phyloP scores from a whole-genome alignment of 2,329 filamentous ascomycete species.

The Blastomyces emzantsi region DNA sequence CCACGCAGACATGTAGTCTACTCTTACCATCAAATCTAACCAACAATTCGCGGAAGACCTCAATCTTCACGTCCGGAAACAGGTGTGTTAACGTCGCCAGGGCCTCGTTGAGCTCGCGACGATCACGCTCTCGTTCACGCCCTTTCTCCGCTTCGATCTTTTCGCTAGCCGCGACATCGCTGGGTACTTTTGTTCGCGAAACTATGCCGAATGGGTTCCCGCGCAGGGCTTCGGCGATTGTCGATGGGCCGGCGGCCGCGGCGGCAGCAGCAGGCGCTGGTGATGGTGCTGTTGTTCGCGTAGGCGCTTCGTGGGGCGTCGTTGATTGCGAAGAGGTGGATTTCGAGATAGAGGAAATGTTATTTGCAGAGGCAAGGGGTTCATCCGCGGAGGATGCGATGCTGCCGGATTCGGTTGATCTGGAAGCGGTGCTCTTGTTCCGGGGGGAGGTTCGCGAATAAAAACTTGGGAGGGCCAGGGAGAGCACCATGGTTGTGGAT shows the following conservation, averaged over 20 bases:
- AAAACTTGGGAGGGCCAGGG: conserved; percentile 30
- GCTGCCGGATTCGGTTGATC: not conserved
- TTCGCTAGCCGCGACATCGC: conserved; percentile 10
- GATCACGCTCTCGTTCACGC: conserved; percentile 24
- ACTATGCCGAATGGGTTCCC: conserved; percentile 35
- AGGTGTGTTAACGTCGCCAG: conserved; percentile 34
- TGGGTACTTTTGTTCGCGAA: not conserved
- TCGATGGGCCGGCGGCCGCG: conserved; percentile 21
- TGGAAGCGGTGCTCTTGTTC: not conserved
- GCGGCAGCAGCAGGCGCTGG: not conserved
- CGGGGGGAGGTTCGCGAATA: conserved; percentile 11
- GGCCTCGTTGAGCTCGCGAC: conserved; percentile 35
- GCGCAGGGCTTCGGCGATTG: conserved; percentile 37
- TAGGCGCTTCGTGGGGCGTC: not conserved
- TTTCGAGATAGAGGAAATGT: not conserved
- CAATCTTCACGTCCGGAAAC: conserved; percentile 40
- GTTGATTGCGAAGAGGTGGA: not conserved
- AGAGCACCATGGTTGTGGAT: conserved; percentile 29
- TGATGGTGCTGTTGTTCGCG: not conserved
- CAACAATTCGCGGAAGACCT: conserved; percentile 42
- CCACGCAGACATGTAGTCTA: conserved; percentile 39
- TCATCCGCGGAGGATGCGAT: not conserved
- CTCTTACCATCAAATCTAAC: conserved; percentile 40
- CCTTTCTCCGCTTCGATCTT: conserved; percentile 18
- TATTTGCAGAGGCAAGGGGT: not conserved